These are phyloP conservation scores for Ilex asprella DNA, from an alignment of 257 asterid genomes.

Conservation along the genomic window DNA sequence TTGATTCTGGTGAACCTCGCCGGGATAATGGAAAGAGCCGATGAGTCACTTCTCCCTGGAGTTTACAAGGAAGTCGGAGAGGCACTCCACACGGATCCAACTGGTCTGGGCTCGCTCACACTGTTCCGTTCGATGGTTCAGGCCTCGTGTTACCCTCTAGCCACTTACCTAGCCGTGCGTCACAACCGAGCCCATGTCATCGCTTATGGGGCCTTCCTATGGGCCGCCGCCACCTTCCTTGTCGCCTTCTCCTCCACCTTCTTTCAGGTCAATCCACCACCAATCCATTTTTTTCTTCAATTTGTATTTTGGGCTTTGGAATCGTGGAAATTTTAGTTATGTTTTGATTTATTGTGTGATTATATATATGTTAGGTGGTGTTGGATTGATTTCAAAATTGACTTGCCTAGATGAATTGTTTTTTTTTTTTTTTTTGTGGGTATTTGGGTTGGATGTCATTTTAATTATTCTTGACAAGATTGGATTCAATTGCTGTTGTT, in stretches of 20 bases:
- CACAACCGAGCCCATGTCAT: constrained; percentile 67
- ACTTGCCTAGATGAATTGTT: too few species aligned
- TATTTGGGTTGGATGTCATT: too few species aligned
- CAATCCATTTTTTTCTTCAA: background rate
- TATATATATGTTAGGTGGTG: too few species aligned
- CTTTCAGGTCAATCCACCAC: constrained; percentile 34
- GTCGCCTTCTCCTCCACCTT: constrained; percentile 66
- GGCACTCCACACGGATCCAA: constrained; percentile 58
- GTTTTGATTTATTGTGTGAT: too few species aligned
- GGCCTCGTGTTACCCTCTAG: constrained; percentile 61
- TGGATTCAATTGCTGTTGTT: background rate
- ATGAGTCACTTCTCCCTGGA: constrained; percentile 69
- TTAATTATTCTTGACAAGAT: background rate
- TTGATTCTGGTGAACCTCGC: constrained; percentile 60
- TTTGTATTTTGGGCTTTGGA: background rate
- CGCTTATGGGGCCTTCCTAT: constrained; percentile 68
- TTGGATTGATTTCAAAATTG: too few species aligned
- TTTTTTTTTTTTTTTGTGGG: too few species aligned
- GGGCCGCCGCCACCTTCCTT: constrained; percentile 80
- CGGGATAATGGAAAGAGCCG: constrained; percentile 79
- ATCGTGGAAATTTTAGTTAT: background rate
- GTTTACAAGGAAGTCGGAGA: constrained; percentile 78
- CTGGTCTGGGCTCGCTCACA: constrained; percentile 61
- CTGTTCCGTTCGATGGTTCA: constrained; percentile 73
- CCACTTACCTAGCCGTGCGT: constrained; percentile 57